Evolutionary conservation across 371 early-diverging fungal species (phyloP).

Genomic region (Haplosporangium sp.): DNA sequence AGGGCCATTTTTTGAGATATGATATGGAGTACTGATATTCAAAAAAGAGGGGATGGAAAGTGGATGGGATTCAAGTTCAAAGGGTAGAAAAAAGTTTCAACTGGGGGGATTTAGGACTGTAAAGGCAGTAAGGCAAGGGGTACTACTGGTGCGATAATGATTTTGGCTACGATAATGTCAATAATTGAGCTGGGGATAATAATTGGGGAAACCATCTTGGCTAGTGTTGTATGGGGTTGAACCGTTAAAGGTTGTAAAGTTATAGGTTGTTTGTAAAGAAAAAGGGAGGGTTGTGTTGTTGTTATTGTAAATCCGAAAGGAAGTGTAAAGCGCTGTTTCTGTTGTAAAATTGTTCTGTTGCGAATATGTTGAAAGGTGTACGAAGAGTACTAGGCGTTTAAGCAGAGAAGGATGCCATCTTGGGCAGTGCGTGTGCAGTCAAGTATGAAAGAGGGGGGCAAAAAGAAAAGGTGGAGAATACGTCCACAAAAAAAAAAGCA

Average conservation of each 20-base stretch:
- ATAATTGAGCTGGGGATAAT: constrained; percentile 26
- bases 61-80: too few species aligned
- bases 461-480: constrained; percentile 18
- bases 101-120: not conserved
- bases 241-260: constrained; percentile 39
- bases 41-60: too few species aligned
- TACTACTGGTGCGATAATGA: constrained; percentile 36
- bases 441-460: not conserved
- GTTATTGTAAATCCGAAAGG: not conserved
- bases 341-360: constrained; percentile 13
- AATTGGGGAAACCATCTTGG: constrained; percentile 54
- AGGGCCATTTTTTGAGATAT: constrained; percentile 28
- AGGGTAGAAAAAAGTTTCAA: not conserved
- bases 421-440: constrained; percentile 3
- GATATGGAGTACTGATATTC: too few species aligned
- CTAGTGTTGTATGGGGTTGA: constrained; percentile 18
- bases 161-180: constrained; percentile 30
- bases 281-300: constrained; percentile 17
- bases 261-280: constrained; percentile 9
- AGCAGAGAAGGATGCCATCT: constrained; percentile 49
- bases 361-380: constrained; percentile 8
- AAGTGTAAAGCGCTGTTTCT: too few species aligned
- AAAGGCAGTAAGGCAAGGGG: constrained; percentile 50
- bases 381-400: constrained; percentile 44
- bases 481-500: constrained; percentile 18